Percentiles rank a stretch among this genome's conserved stretches.
Conservation (phyloP, 305 asterid species). For the Fraxinus dipetala region DNA sequence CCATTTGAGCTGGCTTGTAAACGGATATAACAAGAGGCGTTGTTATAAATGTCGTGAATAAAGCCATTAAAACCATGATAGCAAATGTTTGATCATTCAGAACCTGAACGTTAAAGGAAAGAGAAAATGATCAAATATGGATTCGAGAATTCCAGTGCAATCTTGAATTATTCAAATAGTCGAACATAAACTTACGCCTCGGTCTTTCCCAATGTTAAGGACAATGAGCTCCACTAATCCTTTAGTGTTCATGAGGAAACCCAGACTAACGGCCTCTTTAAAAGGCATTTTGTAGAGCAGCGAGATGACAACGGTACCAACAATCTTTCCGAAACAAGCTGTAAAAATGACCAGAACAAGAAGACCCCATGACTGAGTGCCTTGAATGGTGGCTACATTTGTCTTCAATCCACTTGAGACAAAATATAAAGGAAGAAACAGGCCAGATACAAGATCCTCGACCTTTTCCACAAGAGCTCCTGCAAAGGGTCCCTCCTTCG, state of each 20-base stretch:
- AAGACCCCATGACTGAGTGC: conserved; percentile 86
- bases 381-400: conserved; percentile 70
- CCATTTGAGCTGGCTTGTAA: conserved; percentile 66
- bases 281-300: conserved; percentile 52
- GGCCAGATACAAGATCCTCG: conserved; percentile 83
- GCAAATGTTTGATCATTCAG: conserved; percentile 83
- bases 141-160: background rate
- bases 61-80: conserved; percentile 81
- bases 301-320: conserved; percentile 59
- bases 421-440: conserved; percentile 82
- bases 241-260: conserved; percentile 85
- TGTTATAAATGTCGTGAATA: conserved; percentile 81
- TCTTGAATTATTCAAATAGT: background rate
- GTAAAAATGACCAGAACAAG: conserved; percentile 65
- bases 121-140: conserved; percentile 1
- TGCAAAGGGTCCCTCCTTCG: conserved; percentile 81
- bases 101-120: conserved; percentile 42
- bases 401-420: conserved; percentile 91
- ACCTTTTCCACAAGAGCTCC: conserved; percentile 80
- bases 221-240: conserved; percentile 91
- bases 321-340: conserved; percentile 78
- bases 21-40: conserved; percentile 58
- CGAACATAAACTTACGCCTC: conserved; percentile 48
- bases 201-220: conserved; percentile 80
- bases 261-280: conserved; percentile 60